Base-by-base conservation (phyloP, 2,329 filamentous ascomycete genomes). In the Neurospora sp. region DNA sequence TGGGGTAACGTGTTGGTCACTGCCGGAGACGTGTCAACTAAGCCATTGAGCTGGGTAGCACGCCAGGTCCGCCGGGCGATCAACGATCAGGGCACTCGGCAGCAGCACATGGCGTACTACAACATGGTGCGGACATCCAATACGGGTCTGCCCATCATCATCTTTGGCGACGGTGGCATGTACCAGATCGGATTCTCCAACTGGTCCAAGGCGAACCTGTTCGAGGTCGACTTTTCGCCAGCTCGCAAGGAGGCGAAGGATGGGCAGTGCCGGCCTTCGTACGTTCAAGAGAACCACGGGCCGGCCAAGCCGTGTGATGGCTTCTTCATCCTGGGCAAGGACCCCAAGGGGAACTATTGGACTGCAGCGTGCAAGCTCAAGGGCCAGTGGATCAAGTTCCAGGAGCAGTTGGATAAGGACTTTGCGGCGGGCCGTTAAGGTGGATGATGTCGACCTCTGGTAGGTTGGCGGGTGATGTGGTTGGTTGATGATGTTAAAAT, bases 41-140 rank as follows among this genome's bases (percentile, higher is more conserved):
- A 77, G 69, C 78, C 80, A 2, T 71, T 81, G 8, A 75, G 76
- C 69, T 73, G 73, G 38, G 70, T 75, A 2, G 79, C 78, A 0
- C 69, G 69, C 3, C 52, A 73, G 38, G 75, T 81, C 23, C 76
- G 79, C 8, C 68, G 70, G 1, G 70, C 76, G 9, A 78, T 81
- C 70, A 71, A 71, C 23, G 75, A 77, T 70, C 78, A 78, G 66
- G 77, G 77, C 17, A 78, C 78, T 2, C 73, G 76, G 1, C 73
- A 70, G 4, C 80, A 81, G 73, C 73, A 79, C 67, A 78, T 81
- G 71, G 81, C 77, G 33, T 81, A 76, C 73, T 75, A 73, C 28
- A 73, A 74, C 19, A 73, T 78, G 68, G 70, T 77, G 39, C 75
- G 77, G 2, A 69, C 72, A 38, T 73, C 73, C 11, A 69, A 71